Base-by-base conservation (phyloP, 352 stramenopile species). In the Globisporangium alternatum region DNA sequence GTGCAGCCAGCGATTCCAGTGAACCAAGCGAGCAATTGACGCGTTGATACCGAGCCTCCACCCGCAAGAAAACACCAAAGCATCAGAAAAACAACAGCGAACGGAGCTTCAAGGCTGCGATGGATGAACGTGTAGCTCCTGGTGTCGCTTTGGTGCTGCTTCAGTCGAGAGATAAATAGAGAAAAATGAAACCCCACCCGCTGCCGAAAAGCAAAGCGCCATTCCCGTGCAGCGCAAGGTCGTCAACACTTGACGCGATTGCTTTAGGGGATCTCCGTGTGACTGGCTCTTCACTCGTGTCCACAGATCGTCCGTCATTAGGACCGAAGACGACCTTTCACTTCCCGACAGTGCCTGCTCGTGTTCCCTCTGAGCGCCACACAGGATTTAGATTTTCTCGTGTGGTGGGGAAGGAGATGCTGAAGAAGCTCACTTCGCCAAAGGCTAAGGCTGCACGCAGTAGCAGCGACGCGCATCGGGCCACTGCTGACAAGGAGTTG, bases 361-460 rank as follows among this genome's bases (percentile, higher is more conserved):
- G 54, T 39, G 19, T 13, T 30, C 12, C 13, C 9, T 37, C n/a
- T 17, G 12, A 49, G 10, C 15, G 37, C 15, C 31, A 35, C 2
- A 6, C 33, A 21, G 25, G 22, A 31, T 22, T 41, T 33, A 39
- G 61, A 56, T 52, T 8, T 19, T 21, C 37, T 43, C 15, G 31
- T 25, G 37, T 25, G 39, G 4, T 8, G 25, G 1, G n/a, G 28
- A 37, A 39, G 28, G 5, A 52, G 8, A 81, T 85, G 77, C 65
- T 85, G 10, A 77, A 72, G 72, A 85, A 85, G 56, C 65, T 83
- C 17, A 72, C 75, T 56, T 85, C 74, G n/a, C 77, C 77, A 43
- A 73, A 54, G 37, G 33, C 25, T 39, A 69, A 56, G n/a, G 63
- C 44, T 7, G 30, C 28, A 6, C 54, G 35, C 52, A 21, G 17